phyloP scores from a whole-genome alignment of 371 early-diverging fungal genomes.

The Dichotomocladium elegans region DNA sequence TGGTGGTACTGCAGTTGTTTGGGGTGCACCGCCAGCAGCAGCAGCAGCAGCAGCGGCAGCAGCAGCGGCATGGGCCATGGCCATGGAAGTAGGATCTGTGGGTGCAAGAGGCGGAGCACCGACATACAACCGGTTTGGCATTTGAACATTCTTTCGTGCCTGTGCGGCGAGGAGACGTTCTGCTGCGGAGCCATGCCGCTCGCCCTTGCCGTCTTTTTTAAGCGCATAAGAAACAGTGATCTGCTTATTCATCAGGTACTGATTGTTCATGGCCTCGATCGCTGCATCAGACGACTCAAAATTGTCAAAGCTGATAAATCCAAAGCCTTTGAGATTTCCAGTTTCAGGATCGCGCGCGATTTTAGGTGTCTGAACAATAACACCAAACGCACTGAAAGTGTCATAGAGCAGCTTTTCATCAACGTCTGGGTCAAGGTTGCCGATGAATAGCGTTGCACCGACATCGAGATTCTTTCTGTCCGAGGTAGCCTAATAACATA shows the following conservation, averaged over 20 bases:
- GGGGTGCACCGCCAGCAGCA: neutral
- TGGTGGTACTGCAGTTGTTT: neutral
- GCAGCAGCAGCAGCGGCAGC: neutral
- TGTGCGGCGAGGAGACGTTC: conserved; percentile 94
- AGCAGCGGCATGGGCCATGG: conserved; percentile 18
- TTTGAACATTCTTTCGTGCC: conserved; percentile 71
- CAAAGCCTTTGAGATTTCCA: conserved; percentile 89
- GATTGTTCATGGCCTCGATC: conserved; percentile 96
- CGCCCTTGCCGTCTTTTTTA: conserved; percentile 98
- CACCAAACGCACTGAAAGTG: conserved; percentile 94
- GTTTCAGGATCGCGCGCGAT: conserved; percentile 89
- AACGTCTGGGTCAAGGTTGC: conserved; percentile 90
- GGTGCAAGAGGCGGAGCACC: conserved; percentile 47
- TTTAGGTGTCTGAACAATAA: conserved; percentile 84
- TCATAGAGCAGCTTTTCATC: conserved; percentile 96
- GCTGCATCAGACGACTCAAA: conserved; percentile 97
- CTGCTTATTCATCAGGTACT: conserved; percentile 90
- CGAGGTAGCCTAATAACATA: conserved; percentile 72
- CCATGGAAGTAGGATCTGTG: neutral
- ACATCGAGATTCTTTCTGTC: conserved; percentile 91
- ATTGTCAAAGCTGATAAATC: conserved; percentile 89
- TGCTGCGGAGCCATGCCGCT: conserved; percentile 96
- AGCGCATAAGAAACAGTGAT: conserved; percentile 92
- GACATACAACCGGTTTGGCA: conserved; percentile 71
- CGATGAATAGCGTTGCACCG: conserved; percentile 95